Base-by-base conservation (phyloP, 2,329 filamentous ascomycete species). In the Triangularia verruculosa region DNA sequence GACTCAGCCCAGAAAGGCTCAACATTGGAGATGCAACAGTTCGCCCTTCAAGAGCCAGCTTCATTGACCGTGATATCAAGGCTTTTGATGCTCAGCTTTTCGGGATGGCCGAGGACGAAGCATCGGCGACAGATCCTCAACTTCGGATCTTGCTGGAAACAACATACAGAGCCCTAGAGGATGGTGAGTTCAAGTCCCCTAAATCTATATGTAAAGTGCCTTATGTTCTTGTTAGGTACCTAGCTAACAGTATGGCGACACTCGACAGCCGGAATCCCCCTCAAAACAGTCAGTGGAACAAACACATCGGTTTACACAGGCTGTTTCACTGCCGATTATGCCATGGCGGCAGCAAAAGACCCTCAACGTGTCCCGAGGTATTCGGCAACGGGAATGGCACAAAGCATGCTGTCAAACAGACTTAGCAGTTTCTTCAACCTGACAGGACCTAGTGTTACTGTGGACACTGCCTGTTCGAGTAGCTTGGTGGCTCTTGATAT, bases 231-330 rank as follows among this genome's bases (percentile, higher is more conserved):
- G 9, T 5, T 9, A 30, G 28, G 5, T 30, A 30, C 28, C 9
- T 30, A n/a, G n/a, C n/a, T n/a, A n/a, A n/a, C n/a, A n/a, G n/a
- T n/a, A n/a, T n/a, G n/a, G n/a, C n/a, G n/a, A n/a, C n/a, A n/a
- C n/a, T n/a, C n/a, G 4, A 4, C 28, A 30, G 70, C 72, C 1
- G 76, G 76, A 4, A 47, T 71, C 12, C 58, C 73, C 0, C 51
- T 75, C 9, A 65, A 67, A 12, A 30, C 66, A 1, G 51, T 74
- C 0, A 63, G 60, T 1, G 74, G 74, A 6, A 71, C 70, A 1
- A 61, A 71, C 0, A 73, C 74, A 0, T 69, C 67, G n/a, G 71
- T 75, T 0, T 75, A 73, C 58, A 72, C 74, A 0, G 77, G 74
- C 22, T 64, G 64, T 20, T 72, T 72, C 59, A 69, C 67, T 0